Evolutionary conservation across 1,284 basidiomycete genomes (phyloP).

Genomic region (Puccinia hordei): DNA sequence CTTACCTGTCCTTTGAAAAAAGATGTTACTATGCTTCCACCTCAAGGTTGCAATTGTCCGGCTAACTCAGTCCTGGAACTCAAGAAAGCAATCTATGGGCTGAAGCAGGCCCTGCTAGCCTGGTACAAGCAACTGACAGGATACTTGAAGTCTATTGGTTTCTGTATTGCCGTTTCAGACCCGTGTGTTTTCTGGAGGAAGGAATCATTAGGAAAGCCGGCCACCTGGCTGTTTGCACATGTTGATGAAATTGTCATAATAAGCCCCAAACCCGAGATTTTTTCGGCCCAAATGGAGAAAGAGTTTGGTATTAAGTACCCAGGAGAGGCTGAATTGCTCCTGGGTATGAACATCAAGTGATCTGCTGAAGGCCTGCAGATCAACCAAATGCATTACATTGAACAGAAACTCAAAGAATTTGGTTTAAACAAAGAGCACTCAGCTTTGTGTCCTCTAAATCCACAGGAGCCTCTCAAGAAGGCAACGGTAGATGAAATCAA

Average conservation of each 20-base stretch:
- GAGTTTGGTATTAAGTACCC: constrained; percentile 11
- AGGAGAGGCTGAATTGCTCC: background rate
- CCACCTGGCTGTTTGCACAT: constrained; percentile 7
- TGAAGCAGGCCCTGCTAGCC: background rate
- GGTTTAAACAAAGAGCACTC: background rate
- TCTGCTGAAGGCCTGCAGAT: background rate
- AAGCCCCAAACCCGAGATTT: background rate
- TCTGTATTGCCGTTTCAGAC: background rate
- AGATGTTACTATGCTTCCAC: background rate
- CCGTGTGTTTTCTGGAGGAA: constrained; percentile 16
- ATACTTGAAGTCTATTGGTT: background rate
- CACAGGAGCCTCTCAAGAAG: background rate
- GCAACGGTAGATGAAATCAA: background rate
- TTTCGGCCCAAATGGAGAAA: background rate
- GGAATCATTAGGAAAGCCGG: background rate
- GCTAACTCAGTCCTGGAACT: background rate
- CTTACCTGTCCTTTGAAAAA: background rate
- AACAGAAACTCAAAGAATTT: background rate
- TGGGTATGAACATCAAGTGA: background rate
- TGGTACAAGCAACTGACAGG: constrained; percentile 3
- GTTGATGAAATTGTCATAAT: constrained; percentile 20
- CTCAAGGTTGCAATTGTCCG: background rate
- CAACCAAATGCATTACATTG: background rate
- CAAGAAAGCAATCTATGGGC: constrained; percentile 12
- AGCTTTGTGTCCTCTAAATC: background rate